phyloP scores from a whole-genome alignment of 2,329 filamentous ascomycete species.

The Ceratocystis eucalypticola region DNA sequence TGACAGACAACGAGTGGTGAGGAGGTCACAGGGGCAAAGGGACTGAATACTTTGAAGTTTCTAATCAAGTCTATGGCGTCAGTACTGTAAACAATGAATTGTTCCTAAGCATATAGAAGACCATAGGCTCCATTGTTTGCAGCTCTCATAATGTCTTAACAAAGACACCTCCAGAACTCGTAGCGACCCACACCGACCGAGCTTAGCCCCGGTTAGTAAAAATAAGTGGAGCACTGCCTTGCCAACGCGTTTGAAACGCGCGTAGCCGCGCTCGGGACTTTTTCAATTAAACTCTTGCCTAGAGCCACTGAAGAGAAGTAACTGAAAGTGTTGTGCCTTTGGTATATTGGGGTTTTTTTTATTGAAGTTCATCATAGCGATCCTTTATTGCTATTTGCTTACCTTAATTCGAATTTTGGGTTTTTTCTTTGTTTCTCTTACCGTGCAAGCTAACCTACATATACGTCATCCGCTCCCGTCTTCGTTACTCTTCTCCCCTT shows the following conservation, averaged over 20 bases:
- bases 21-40: background rate
- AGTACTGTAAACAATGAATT: too few relatives aligned
- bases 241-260: background rate
- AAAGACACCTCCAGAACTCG: background rate
- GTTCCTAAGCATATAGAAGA: background rate
- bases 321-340: background rate
- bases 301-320: too few relatives aligned
- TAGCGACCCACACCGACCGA: background rate
- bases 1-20: slow-evolving; percentile 28
- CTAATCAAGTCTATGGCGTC: background rate
- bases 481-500: background rate
- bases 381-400: too few relatives aligned
- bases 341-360: background rate
- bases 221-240: background rate
- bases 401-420: too few relatives aligned
- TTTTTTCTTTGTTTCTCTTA: too few relatives aligned
- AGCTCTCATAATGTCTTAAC: background rate
- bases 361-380: too few relatives aligned
- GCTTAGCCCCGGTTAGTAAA: background rate
- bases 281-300: slow-evolving; percentile 1
- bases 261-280: background rate
- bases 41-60: background rate
- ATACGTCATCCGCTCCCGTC: too few relatives aligned
- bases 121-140: background rate
- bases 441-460: too few relatives aligned